Evolutionary conservation across 805 yeast species (phyloP), one percentile per base, ranked within the genome.

Genomic region (Novakomyces olei): DNA sequence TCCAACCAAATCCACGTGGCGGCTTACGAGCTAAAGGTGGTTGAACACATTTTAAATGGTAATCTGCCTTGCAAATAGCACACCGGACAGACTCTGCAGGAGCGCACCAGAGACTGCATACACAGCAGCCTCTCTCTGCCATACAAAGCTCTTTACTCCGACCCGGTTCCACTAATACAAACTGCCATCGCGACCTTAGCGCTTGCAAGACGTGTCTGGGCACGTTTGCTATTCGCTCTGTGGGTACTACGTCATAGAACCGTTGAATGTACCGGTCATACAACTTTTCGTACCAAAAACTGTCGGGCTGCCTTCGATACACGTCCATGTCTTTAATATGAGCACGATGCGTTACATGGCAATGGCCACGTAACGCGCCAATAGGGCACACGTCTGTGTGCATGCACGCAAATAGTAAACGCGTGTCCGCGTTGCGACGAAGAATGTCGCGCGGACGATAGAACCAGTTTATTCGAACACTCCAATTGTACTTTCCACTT

Each of bases 1-100:
- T 65, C 94, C 94, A 83, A 5, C 80, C 77, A 47, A 79, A 76
- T 1, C 92, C 93, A 36, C 91, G 56, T 28, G 77, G 71, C 1
- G 93, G 94, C 44, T 77, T 77, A 39, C 67, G 66, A 33, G 65
- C 48, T 26, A 80, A 51, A 1, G 94, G 94, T 1, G 94, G 94
- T 38, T 74, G 78, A 30, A 81, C 63, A 45, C 96, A 83, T 24
- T 69, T 58, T 67, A 81, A 66, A 53, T 83, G 96, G 41, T 70
- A 79, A 37, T 58, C 58, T 12, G 63, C 60, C 8, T 60, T 58
- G 49, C 96, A 83, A 33, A 63, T 72, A n/a, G 76, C 75, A 53
- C 96, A 83, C 39, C 61, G 64, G 5, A 83, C 70, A 1, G 83
- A 69, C 42, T 78, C 88, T 10, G 63, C 56, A 0, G 72, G 52